These are phyloP conservation scores for Clathrus columnatus DNA, from an alignment of 768 basidiomycete species.

Conservation along the genomic window DNA sequence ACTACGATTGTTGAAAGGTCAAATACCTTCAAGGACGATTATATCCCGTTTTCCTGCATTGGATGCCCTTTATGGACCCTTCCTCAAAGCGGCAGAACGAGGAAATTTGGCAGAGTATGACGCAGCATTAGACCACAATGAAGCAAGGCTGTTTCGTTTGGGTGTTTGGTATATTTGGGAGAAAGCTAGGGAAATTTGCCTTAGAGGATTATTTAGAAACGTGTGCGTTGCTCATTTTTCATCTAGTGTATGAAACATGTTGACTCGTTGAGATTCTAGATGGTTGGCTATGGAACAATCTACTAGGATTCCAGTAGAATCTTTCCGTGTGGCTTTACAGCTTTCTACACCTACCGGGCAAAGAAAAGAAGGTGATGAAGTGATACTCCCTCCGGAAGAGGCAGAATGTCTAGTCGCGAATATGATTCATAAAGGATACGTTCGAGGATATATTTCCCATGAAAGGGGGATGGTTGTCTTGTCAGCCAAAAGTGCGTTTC, in stretches of 20 bases:
- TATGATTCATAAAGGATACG: conserved; percentile 88
- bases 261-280: conserved; percentile 30
- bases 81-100: conserved; percentile 64
- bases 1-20: conserved; percentile 78
- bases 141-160: conserved; percentile 71
- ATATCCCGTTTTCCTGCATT: conserved; percentile 67
- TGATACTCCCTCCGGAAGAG: conserved; percentile 56
- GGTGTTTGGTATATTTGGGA: conserved; percentile 85
- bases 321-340: conserved; percentile 70
- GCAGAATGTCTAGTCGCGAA: conserved; percentile 92
- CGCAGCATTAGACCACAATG: conserved; percentile 49
- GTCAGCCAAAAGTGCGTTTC: conserved; percentile 72
- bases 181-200: conserved; percentile 77
- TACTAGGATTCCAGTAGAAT: conserved; percentile 69
- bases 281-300: conserved; percentile 72
- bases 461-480: conserved; percentile 92
- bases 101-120: conserved; percentile 84
- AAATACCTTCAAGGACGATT: conserved; percentile 68
- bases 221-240: conserved; percentile 44
- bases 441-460: conserved; percentile 95
- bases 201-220: conserved; percentile 72
- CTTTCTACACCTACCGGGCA: conserved; percentile 55
- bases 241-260: conserved; percentile 2
- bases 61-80: conserved; percentile 66
- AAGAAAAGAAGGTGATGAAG: not conserved